Percentiles rank a stretch among this genome's conserved stretches.
Evolutionary conservation across 129 eudicot genomes (phyloP).

Genomic region (carrot (Daucus carota)): DNA sequence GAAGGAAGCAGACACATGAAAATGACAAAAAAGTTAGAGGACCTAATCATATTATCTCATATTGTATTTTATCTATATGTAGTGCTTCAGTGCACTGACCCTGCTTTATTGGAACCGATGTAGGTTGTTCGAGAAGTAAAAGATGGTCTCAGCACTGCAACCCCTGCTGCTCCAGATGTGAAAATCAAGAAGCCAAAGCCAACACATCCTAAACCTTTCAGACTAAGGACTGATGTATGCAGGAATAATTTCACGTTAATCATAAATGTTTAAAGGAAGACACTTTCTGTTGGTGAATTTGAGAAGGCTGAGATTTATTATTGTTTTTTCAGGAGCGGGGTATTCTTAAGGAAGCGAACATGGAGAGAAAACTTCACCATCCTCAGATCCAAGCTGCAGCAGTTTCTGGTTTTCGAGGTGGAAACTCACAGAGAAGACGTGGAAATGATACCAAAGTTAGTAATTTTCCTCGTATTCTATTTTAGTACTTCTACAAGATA

Average conservation of each 20-base stretch:
- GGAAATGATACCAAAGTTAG: slow-evolving; percentile 40
- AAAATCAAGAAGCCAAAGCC: slow-evolving; percentile 71
- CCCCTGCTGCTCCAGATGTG: slow-evolving; percentile 21
- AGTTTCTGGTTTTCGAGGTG: slow-evolving; percentile 21
- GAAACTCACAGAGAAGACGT: slow-evolving; percentile 21
- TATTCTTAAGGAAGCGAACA: slow-evolving; percentile 72
- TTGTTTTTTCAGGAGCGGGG: slow-evolving; percentile 64
- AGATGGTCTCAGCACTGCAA: slow-evolving; percentile 18
- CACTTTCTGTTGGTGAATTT: neutral
- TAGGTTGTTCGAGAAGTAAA: slow-evolving; percentile 35
- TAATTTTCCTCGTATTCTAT: neutral
- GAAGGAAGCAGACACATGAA: slow-evolving; percentile 29
- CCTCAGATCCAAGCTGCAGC: slow-evolving; percentile 26
- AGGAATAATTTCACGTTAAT: neutral
- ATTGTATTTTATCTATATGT: neutral
- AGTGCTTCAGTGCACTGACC: neutral
- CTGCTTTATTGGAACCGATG: slow-evolving; percentile 5
- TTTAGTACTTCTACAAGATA: neutral
- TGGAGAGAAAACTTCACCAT: slow-evolving; percentile 47
- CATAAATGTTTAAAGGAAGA: slow-evolving; percentile 3
- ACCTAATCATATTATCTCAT: neutral
- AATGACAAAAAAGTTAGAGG: slow-evolving; percentile 29
- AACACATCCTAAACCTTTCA: slow-evolving; percentile 76
- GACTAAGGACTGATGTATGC: slow-evolving; percentile 82
- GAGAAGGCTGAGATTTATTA: neutral